A percentile compares a stretch with the other conserved stretches of the same genome.
Conservation (phyloP, 129 eudicot genomes). For the Gnaphalium uliginosum region DNA sequence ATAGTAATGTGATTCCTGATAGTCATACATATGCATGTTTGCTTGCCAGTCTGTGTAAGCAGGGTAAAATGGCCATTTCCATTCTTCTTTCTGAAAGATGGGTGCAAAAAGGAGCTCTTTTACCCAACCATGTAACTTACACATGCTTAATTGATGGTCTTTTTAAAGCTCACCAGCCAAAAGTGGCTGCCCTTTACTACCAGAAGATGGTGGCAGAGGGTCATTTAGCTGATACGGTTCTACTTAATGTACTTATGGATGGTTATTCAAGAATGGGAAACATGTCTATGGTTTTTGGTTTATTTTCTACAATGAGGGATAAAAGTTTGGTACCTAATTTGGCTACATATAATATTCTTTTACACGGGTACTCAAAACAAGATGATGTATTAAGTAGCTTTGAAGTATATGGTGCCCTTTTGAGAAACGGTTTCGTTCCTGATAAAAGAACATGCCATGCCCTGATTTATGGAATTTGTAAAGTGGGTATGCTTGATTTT, state of each 20-base stretch:
- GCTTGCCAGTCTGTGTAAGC: conserved; percentile 71
- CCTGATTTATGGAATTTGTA: conserved; percentile 59
- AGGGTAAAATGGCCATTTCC: conserved; percentile 63
- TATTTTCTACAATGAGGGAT: conserved; percentile 47
- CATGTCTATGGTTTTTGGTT: conserved; percentile 37
- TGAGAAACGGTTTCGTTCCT: conserved; percentile 59
- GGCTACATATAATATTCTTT: conserved; percentile 80
- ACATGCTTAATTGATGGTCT: conserved; percentile 73
- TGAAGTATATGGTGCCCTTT: conserved; percentile 46
- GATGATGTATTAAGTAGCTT: conserved; percentile 48
- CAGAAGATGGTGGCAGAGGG: conserved; percentile 56
- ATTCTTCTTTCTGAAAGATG: conserved; percentile 50
- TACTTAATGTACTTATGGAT: conserved; percentile 73
- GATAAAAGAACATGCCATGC: conserved; percentile 75
- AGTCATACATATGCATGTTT: conserved; percentile 55
- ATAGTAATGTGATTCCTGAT: conserved; percentile 60
- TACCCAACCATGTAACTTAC: conserved; percentile 47
- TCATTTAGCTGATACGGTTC: conserved; percentile 51
- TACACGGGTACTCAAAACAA: conserved; percentile 72
- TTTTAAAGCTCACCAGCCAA: conserved; percentile 54
- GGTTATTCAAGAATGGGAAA: conserved; percentile 69
- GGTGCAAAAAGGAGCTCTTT: conserved; percentile 43
- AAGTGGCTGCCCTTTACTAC: conserved; percentile 57
- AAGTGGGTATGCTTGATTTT: conserved; percentile 60
- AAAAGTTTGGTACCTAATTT: conserved; percentile 49